phyloP scores from a whole-genome alignment of 2,329 filamentous ascomycete species.

The Colletotrichum agaves region DNA sequence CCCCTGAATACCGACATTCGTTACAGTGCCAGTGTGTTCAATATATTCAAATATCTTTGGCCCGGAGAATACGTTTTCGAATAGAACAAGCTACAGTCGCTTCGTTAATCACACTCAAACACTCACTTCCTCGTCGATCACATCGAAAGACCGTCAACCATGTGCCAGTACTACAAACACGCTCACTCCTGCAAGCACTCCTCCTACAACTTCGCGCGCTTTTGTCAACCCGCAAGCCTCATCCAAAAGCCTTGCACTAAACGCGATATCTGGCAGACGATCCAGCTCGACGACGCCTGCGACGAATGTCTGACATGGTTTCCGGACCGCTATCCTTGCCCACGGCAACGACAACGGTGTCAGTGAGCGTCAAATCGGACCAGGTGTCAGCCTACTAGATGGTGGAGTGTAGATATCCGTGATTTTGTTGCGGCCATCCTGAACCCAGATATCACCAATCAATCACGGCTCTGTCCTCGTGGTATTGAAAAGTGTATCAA shows the following conservation, averaged over 20 bases:
- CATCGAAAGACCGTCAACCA: slow-evolving; percentile 33
- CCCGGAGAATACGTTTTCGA: too few species aligned
- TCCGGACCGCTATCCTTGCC: slow-evolving; percentile 41
- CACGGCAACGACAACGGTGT: slow-evolving; percentile 25
- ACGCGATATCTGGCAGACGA: slow-evolving; percentile 50
- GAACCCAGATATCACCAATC: too few species aligned
- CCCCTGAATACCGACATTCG: too few species aligned
- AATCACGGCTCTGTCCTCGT: too few species aligned
- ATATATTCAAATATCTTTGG: too few species aligned
- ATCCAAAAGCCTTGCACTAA: slow-evolving; percentile 50
- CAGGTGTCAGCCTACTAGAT: too few species aligned
- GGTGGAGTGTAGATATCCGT: too few species aligned
- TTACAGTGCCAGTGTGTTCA: too few species aligned
- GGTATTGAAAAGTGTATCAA: too few species aligned
- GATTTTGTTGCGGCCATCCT: too few species aligned
- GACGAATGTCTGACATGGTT: slow-evolving; percentile 48
- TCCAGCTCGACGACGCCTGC: slow-evolving; percentile 48
- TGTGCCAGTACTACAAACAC: slow-evolving; percentile 54
- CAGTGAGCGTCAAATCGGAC: slow-evolving; percentile 5
- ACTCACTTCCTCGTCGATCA: background rate
- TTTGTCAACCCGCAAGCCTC: slow-evolving; percentile 48
- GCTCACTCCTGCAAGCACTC: slow-evolving; percentile 49
- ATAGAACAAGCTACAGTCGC: background rate
- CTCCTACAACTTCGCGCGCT: slow-evolving; percentile 48
- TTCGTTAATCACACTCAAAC: background rate